phyloP scores from a whole-genome alignment of 1,139 yeast species.

The Pichia sp. region DNA sequence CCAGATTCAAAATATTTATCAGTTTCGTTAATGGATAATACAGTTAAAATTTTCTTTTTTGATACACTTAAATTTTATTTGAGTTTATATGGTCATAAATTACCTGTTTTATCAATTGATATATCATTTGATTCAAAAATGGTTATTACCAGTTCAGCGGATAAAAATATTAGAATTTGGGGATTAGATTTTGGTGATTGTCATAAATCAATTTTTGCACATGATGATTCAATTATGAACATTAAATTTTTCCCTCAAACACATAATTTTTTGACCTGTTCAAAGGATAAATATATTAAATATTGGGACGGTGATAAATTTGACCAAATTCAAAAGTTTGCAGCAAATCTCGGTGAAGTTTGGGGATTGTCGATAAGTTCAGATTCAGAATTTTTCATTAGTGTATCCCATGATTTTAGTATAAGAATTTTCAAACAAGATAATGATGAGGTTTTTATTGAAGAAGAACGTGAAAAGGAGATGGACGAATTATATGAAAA shows the following conservation, averaged over 20 bases:
- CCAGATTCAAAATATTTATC: slow-evolving; percentile 77
- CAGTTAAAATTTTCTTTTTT: slow-evolving; percentile 85
- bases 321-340: slow-evolving; percentile 81
- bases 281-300: slow-evolving; percentile 83
- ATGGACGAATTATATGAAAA: slow-evolving; percentile 86
- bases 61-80: slow-evolving; percentile 83
- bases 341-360: slow-evolving; percentile 88
- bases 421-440: slow-evolving; percentile 88
- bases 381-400: slow-evolving; percentile 66
- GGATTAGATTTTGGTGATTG: slow-evolving; percentile 98
- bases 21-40: slow-evolving; percentile 79
- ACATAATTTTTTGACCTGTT: slow-evolving; percentile 84
- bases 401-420: slow-evolving; percentile 93
- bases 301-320: slow-evolving; percentile 99
- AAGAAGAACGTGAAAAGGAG: slow-evolving; percentile 94
- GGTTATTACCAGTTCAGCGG: slow-evolving; percentile 90
- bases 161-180: slow-evolving; percentile 95
- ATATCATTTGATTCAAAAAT: slow-evolving; percentile 83
- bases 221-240: slow-evolving; percentile 89
- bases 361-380: slow-evolving; percentile 80
- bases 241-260: slow-evolving; percentile 77
- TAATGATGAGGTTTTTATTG: slow-evolving; percentile 88
- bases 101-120: slow-evolving; percentile 87
- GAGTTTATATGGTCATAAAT: slow-evolving; percentile 89
- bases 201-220: slow-evolving; percentile 93